Base-by-base conservation (phyloP, 2,329 filamentous ascomycete genomes). In the Calonectria crousiana region DNA sequence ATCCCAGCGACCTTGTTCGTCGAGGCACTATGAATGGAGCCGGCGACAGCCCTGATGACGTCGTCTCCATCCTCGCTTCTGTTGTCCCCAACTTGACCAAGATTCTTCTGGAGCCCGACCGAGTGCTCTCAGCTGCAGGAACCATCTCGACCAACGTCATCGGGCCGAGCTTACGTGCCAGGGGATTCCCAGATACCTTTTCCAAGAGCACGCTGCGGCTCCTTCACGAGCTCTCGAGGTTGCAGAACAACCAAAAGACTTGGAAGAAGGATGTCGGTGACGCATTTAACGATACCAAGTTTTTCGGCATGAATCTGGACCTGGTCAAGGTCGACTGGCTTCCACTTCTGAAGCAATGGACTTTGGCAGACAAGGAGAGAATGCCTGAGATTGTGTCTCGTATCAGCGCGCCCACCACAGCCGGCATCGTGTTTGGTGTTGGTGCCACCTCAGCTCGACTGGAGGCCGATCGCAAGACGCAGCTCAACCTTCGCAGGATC, bases 371-470 rank as follows among this genome's bases (percentile, higher is more conserved):
- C 84, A 98, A 98, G 85, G 96, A 98, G 70, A 92, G 94, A 60
- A 90, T 99, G 85, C 88, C 93, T 0, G 97, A 99, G 75, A 87
- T 98, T 5, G 85, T 98, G 11, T 89, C 91, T 47, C 93, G 95
- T 26, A 90, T 99, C 75, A 93, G 93, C 8, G 91, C 96, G 5
- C 97, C 97, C 8, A 95, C 96, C 1, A 96, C 96, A 18, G 97
- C 97, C 0, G 97, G 97, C 11, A 97, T 99, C 78, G 96, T 99
- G 83, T 99, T 99, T 81, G 97, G 97, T n/a, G 97, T 99, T 0
- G 97, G 97, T 14, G 97, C 97, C 9, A 95, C 95, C 28, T 97
- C 96, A 53, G 97, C 97, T 44, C 91, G 97, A 73, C 90, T 97
- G n/a, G 97, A 99, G 85, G 95, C 97, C 8, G 97, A 99, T 84